Conservation (phyloP, 257 asterid species). For the Verbena officinalis region DNA sequence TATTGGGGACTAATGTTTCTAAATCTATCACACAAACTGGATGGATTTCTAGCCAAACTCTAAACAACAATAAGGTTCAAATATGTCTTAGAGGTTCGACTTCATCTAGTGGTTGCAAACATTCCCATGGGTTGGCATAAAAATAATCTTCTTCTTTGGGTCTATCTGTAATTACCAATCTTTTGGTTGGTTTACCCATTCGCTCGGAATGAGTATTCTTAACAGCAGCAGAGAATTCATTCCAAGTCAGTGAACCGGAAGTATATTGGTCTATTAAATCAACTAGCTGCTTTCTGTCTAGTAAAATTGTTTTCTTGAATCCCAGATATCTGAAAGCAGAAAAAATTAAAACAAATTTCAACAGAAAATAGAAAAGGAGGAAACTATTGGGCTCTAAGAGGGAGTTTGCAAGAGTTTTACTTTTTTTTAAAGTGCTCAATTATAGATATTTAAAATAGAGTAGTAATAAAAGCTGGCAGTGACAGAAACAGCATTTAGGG, state of each 20-base stretch:
- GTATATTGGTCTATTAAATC: constrained; percentile 60
- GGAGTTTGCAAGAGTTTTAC: too few species aligned
- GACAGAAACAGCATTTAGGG: too few species aligned
- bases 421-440: too few species aligned
- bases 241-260: constrained; percentile 61
- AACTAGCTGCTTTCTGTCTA: constrained; percentile 67
- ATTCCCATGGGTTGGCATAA: constrained; percentile 79
- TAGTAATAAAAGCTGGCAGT: too few species aligned
- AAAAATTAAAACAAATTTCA: not conserved
- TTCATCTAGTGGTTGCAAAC: constrained; percentile 52
- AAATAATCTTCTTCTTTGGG: constrained; percentile 89
- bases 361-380: not conserved
- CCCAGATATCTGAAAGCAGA: constrained; percentile 57
- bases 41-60: constrained; percentile 25
- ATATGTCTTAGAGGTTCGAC: constrained; percentile 38
- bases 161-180: constrained; percentile 64
- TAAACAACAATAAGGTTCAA: constrained; percentile 34
- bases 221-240: constrained; percentile 66
- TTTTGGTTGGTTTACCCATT: constrained; percentile 65
- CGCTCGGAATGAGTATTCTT: constrained; percentile 59
- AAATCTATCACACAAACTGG: constrained; percentile 27
- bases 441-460: too few species aligned
- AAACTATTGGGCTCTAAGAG: not conserved
- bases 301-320: constrained; percentile 64
- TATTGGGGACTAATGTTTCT: constrained; percentile 33